A percentile compares a stretch with the other conserved stretches of the same genome.
Conservation (phyloP, 306 rosid species). For the Prunus salicina region DNA sequence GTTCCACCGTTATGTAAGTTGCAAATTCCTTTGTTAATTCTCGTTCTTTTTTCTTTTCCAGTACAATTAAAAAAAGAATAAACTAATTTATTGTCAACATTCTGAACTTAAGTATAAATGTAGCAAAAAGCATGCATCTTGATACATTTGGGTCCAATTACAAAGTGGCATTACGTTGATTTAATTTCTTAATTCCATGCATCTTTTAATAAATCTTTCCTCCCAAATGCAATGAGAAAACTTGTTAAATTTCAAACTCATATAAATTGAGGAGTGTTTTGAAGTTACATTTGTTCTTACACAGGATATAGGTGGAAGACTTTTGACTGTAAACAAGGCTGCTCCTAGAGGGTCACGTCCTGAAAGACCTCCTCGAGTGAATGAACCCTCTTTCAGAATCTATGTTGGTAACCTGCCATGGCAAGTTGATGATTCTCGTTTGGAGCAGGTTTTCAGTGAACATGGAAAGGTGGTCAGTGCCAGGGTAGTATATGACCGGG, state of each 20-base stretch:
- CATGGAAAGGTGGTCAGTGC: conserved; percentile 73
- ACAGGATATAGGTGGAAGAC: conserved; percentile 37
- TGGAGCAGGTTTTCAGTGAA: conserved; percentile 75
- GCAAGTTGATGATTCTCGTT: conserved; percentile 62
- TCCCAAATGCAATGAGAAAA: neutral
- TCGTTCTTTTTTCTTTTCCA: neutral
- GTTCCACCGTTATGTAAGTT: conserved; percentile 41
- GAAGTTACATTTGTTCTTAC: conserved; percentile 2
- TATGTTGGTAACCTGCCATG: conserved; percentile 38
- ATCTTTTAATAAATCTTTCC: neutral
- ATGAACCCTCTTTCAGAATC: conserved; percentile 32
- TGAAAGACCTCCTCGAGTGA: conserved; percentile 20
- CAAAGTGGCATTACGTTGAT: neutral
- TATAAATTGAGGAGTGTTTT: neutral
- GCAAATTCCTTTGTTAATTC: neutral
- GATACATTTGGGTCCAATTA: neutral
- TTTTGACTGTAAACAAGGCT: conserved; percentile 45
- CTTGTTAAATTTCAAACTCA: neutral
- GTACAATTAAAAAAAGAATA: too few species aligned
- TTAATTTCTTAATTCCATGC: neutral
- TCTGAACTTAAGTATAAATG: neutral
- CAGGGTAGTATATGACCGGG: conserved; percentile 64
- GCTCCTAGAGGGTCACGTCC: conserved; percentile 46
- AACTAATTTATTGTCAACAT: neutral
- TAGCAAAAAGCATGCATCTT: neutral